phyloP scores from a whole-genome alignment of 352 stramenopile species.

The Pythium inflatum region DNA sequence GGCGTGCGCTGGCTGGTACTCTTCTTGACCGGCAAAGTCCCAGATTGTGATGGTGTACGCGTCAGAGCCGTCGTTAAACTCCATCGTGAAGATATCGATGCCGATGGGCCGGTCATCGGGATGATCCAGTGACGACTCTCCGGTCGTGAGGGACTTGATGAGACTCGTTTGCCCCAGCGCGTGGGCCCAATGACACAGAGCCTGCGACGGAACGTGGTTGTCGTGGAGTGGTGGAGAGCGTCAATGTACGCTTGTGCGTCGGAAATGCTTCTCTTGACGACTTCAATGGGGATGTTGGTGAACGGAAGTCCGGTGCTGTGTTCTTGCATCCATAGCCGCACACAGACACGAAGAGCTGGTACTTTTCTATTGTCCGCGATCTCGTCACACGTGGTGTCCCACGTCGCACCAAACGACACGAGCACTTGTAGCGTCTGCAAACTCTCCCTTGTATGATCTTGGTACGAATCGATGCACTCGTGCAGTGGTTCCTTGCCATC shows the following conservation, averaged over 20 bases:
- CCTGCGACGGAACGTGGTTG: neutral
- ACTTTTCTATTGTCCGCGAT: neutral
- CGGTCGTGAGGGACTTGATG: neutral
- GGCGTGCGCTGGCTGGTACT: conserved; percentile 21
- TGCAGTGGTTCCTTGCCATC: neutral
- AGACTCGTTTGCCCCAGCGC: neutral
- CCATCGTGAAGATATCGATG: neutral
- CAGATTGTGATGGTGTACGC: conserved; percentile 27
- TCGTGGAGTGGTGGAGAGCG: neutral
- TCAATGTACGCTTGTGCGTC: neutral
- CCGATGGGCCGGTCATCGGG: neutral
- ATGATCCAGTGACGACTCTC: neutral
- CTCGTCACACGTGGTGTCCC: conserved; percentile 19
- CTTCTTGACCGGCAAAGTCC: conserved; percentile 22
- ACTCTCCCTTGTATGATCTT: neutral
- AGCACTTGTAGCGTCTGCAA: conserved; percentile 3
- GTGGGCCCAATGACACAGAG: neutral
- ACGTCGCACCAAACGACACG: conserved; percentile 6
- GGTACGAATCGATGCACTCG: too few species aligned
- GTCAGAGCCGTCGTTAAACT: neutral
- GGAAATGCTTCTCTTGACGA: conserved; percentile 13
- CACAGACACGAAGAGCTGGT: conserved; percentile 6
- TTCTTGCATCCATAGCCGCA: neutral
- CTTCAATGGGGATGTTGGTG: neutral
- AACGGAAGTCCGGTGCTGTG: neutral